Percentiles rank a stretch among this genome's conserved stretches.
These are phyloP conservation scores for Hypoxylon sp. DNA, from an alignment of 2,329 filamentous ascomycete genomes.

Conservation along the genomic window DNA sequence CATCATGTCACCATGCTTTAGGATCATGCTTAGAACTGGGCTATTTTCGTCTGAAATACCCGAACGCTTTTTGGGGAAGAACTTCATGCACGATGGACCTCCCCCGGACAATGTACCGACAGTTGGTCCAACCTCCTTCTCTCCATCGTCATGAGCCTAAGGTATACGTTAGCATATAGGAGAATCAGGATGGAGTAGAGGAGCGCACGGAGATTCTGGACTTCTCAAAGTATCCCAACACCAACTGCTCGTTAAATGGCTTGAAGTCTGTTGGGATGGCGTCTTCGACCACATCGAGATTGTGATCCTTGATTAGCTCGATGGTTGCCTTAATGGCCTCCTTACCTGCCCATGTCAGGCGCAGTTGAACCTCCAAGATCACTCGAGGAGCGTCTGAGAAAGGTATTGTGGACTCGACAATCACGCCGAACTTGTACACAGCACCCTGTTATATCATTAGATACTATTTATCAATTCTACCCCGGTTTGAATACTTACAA, in stretches of 20 bases:
- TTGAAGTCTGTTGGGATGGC: constrained; percentile 51
- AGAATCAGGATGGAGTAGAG: neutral
- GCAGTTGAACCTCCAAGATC: constrained; percentile 66
- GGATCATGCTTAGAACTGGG: constrained; percentile 57
- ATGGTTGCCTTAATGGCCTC: constrained; percentile 56
- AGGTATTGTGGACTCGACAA: constrained; percentile 61
- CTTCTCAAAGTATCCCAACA: constrained; percentile 73
- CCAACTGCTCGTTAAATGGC: constrained; percentile 75
- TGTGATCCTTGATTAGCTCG: constrained; percentile 30
- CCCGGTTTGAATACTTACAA: constrained; percentile 55
- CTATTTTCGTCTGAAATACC: constrained; percentile 45
- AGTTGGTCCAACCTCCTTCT: constrained; percentile 72
- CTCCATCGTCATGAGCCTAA: constrained; percentile 77
- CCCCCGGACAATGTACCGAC: constrained; percentile 75
- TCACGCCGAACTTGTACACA: constrained; percentile 76
- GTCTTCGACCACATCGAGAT: constrained; percentile 9
- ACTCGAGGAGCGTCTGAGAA: constrained; percentile 65
- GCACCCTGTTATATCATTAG: constrained; percentile 64
- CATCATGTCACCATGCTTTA: constrained; percentile 75
- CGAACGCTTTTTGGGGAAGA: constrained; percentile 66
- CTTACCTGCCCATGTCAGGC: constrained; percentile 69
- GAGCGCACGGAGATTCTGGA: constrained; percentile 69
- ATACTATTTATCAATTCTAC: constrained; percentile 40
- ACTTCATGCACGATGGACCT: constrained; percentile 69
- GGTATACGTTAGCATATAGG: constrained; percentile 2